Conservation (phyloP, 331 rosid genomes). For the Arachis monticola region DNA sequence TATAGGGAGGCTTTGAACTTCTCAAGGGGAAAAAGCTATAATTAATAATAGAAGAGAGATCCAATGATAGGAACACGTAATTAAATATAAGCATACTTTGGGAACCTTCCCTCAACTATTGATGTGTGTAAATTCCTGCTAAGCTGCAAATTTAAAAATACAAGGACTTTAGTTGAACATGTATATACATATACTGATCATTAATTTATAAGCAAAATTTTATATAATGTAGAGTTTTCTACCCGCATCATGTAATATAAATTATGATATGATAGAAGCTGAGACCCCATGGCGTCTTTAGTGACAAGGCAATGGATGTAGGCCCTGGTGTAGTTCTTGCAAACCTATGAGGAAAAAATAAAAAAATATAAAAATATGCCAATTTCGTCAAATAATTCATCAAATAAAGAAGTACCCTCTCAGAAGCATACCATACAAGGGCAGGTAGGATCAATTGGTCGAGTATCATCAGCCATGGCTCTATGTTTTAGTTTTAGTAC, state of each 20-base stretch:
- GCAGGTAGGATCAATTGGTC: constrained; percentile 86
- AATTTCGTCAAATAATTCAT: constrained; percentile 22
- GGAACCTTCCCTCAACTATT: constrained; percentile 79
- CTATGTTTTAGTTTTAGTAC: constrained; percentile 81
- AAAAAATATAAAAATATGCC: constrained; percentile 34
- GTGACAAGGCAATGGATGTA: constrained; percentile 95
- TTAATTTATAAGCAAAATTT: background rate
- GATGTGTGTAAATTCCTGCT: constrained; percentile 87
- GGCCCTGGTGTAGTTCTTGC: constrained; percentile 89
- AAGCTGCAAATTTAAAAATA: constrained; percentile 63
- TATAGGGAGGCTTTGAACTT: background rate
- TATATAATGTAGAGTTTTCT: constrained; percentile 24
- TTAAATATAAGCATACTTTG: constrained; percentile 62
- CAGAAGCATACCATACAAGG: constrained; percentile 76
- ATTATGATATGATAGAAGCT: constrained; percentile 94
- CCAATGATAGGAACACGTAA: background rate
- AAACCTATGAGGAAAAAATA: constrained; percentile 60
- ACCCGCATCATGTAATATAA: constrained; percentile 92
- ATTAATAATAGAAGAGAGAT: constrained; percentile 27
- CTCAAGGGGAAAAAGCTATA: background rate
- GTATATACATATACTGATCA: constrained; percentile 16
- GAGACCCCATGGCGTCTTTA: constrained; percentile 98
- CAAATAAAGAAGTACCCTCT: constrained; percentile 15
- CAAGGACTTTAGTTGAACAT: constrained; percentile 15
- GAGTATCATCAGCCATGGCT: constrained; percentile 85